phyloP scores from a whole-genome alignment of 306 rosid species.

The Fragaria ananassa region DNA sequence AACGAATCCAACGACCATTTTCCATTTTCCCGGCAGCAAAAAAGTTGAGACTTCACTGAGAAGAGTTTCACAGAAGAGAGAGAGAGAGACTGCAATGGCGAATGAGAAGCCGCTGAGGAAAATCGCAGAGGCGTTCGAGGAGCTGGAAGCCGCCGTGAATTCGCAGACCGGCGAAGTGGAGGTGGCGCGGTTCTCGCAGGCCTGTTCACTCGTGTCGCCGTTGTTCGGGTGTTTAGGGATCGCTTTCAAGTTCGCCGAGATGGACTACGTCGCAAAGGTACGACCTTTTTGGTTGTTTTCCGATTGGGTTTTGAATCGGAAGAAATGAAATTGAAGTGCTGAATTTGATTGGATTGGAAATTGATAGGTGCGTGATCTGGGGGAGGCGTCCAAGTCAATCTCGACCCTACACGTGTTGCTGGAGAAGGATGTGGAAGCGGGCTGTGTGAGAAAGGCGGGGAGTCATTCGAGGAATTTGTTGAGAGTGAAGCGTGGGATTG shows the following conservation, averaged over 20 bases:
- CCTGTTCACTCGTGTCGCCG: constrained; percentile 83
- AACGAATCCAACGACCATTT: not conserved
- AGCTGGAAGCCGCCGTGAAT: constrained; percentile 48
- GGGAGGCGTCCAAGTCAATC: constrained; percentile 72
- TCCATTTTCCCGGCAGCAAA: not conserved
- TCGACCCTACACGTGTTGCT: constrained; percentile 53
- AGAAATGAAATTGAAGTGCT: not conserved
- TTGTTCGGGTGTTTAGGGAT: constrained; percentile 84
- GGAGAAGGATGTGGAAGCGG: constrained; percentile 57
- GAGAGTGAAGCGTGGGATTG: constrained; percentile 87
- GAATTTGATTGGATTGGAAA: constrained; percentile 13
- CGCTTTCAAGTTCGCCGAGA: constrained; percentile 97
- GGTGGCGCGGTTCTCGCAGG: constrained; percentile 63
- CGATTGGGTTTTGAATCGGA: not conserved
- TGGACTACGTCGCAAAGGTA: constrained; percentile 82
- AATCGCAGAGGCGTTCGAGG: constrained; percentile 63
- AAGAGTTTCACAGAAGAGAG: not conserved
- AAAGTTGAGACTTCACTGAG: not conserved
- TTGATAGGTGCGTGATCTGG: constrained; percentile 67
- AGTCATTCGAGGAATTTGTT: constrained; percentile 87
- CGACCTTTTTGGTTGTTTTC: not conserved
- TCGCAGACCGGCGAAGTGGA: constrained; percentile 44
- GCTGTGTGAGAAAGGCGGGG: constrained; percentile 55
- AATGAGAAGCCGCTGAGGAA: constrained; percentile 48
- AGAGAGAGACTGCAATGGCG: constrained; percentile 42